These are phyloP conservation scores for Podospora comata DNA, from an alignment of 495 filamentous ascomycete genomes.

Conservation along the genomic window DNA sequence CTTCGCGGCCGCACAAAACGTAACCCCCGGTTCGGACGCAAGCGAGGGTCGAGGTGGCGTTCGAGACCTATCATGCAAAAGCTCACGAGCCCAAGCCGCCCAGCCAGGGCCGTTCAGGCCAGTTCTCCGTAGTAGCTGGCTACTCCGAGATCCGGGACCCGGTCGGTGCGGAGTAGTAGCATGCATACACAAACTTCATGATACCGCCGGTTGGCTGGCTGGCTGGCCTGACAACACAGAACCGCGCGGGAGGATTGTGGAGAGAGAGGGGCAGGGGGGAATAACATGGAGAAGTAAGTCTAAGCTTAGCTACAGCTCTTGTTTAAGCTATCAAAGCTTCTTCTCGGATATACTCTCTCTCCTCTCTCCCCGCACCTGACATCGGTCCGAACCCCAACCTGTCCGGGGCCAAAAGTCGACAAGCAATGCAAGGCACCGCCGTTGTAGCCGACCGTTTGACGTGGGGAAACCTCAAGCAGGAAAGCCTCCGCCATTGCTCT, in stretches of 20 bases:
- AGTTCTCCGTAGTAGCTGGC: not conserved
- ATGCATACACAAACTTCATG: not conserved
- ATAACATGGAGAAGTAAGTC: not conserved
- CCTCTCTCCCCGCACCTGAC: conserved; percentile 1
- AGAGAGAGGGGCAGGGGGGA: not conserved
- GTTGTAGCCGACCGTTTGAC: conserved; percentile 4
- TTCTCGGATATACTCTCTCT: not conserved
- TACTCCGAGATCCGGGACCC: conserved; percentile 3
- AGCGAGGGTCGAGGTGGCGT: not conserved
- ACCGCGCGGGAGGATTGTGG: conserved; percentile 8
- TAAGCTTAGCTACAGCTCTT: not conserved
- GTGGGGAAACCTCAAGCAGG: not conserved
- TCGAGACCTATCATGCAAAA: not conserved
- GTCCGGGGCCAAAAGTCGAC: not conserved
- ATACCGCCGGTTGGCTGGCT: not conserved
- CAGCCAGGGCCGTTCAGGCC: not conserved
- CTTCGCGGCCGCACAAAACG: not conserved
- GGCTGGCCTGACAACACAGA: not conserved
- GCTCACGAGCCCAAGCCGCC: too few species aligned
- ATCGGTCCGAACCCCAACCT: conserved; percentile 18
- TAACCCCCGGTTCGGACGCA: not conserved
- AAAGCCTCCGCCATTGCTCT: not conserved
- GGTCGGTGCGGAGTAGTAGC: not conserved
- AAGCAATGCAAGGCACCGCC: not conserved
- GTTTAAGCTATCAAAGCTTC: not conserved